These are phyloP conservation scores for Trametes polyzona DNA, from an alignment of 1,284 basidiomycete genomes.

Conservation along the genomic window DNA sequence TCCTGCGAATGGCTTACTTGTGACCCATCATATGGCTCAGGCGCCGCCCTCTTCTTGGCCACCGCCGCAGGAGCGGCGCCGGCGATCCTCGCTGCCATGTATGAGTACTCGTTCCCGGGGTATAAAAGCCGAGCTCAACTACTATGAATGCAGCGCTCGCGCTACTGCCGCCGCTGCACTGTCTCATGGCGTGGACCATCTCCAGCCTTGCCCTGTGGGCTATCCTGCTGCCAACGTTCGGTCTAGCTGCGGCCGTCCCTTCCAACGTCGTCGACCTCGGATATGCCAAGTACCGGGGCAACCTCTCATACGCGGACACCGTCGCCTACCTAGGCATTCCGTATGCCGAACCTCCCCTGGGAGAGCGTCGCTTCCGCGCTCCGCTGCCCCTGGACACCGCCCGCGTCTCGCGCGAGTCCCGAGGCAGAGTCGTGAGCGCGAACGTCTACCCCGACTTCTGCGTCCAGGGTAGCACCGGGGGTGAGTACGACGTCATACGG, in stretches of 20 bases:
- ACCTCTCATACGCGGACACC: constrained; percentile 52
- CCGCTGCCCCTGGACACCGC: constrained; percentile 39
- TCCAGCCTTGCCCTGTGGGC: background rate
- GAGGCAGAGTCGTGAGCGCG: constrained; percentile 48
- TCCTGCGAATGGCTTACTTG: constrained; percentile 1
- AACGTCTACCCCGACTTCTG: constrained; percentile 58
- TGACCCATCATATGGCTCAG: constrained; percentile 20
- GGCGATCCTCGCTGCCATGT: background rate
- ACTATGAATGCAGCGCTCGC: background rate
- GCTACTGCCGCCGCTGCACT: background rate
- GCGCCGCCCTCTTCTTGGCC: background rate
- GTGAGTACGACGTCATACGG: constrained; percentile 34
- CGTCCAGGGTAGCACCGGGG: constrained; percentile 56
- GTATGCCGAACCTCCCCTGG: constrained; percentile 47
- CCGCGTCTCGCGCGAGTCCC: constrained; percentile 39
- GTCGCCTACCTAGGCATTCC: constrained; percentile 58
- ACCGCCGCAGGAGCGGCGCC: background rate
- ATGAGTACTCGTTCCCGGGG: background rate
- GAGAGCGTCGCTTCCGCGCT: constrained; percentile 42
- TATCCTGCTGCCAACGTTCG: background rate
- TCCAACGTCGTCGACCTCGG: constrained; percentile 34
- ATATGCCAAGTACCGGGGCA: constrained; percentile 49
- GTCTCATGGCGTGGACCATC: constrained; percentile 2
- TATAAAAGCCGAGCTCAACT: background rate
- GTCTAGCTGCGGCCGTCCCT: background rate